These are phyloP conservation scores for Acanthamoeba quina DNA, from an alignment of 208 protist species.

Conservation along the genomic window DNA sequence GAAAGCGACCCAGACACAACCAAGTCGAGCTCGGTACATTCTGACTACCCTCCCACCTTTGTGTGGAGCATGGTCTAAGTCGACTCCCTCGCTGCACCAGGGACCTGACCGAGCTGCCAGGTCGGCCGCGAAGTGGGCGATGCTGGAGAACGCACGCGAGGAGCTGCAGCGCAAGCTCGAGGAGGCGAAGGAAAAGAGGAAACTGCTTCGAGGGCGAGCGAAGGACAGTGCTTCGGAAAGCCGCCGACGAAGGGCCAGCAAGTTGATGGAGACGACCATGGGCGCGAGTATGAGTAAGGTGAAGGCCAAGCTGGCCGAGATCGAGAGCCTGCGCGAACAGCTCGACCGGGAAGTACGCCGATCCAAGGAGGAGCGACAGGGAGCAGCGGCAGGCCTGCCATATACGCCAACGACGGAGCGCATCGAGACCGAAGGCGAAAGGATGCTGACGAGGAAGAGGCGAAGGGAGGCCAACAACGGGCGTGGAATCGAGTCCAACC, in stretches of 20 bases:
- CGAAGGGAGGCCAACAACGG: not conserved
- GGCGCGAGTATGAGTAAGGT: not conserved
- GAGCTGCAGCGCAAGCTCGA: not conserved
- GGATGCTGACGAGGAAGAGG: constrained; percentile 9
- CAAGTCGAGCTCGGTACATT: not conserved
- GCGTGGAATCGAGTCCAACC: not conserved
- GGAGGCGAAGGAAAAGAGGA: not conserved
- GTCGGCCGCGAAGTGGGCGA: not conserved
- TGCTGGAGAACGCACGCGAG: not conserved
- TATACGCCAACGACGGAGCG: not conserved
- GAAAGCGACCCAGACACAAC: not conserved
- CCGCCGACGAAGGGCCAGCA: not conserved
- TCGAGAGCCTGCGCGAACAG: constrained; percentile 14
- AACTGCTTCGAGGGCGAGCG: not conserved
- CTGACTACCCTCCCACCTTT: not conserved
- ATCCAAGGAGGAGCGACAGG: not conserved
- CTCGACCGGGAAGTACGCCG: not conserved
- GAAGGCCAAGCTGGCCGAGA: constrained; percentile 1
- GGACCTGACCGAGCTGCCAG: not conserved
- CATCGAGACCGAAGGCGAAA: not conserved
- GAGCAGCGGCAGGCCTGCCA: not conserved
- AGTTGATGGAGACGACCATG: not conserved
- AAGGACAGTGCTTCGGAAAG: not conserved
- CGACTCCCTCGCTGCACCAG: not conserved
- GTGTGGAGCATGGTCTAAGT: no score